These are phyloP conservation scores for Penicillium diatomitis DNA, from an alignment of 495 filamentous ascomycete genomes.

Conservation along the genomic window DNA sequence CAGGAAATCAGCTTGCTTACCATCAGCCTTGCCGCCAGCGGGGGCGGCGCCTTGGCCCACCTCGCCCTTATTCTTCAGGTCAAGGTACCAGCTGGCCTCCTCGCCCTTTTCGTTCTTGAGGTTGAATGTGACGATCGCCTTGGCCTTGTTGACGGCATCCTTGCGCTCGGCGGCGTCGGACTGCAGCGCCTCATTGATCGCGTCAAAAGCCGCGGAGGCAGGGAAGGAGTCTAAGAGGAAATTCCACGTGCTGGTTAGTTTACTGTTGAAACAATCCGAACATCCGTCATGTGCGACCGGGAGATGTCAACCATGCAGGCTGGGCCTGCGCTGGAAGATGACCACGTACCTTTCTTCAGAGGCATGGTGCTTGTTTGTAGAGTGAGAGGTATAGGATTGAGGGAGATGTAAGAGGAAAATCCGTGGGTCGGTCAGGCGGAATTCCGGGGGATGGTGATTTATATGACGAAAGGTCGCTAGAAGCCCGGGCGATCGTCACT, in stretches of 20 bases:
- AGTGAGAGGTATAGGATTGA: neutral
- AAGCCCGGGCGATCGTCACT: too few relatives aligned
- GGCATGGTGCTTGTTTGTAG: constrained; percentile 49
- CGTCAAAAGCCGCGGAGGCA: constrained; percentile 83
- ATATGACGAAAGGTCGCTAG: too few relatives aligned
- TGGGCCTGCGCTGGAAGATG: neutral
- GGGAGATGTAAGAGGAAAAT: neutral
- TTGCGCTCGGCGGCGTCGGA: constrained; percentile 65
- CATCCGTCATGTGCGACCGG: neutral
- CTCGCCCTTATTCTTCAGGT: constrained; percentile 80
- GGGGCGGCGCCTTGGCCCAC: constrained; percentile 67
- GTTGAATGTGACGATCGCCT: constrained; percentile 82
- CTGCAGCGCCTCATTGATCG: constrained; percentile 66
- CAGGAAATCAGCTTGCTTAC: constrained; percentile 46
- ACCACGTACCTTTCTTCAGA: constrained; percentile 64
- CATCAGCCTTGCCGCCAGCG: constrained; percentile 66
- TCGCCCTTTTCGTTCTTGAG: constrained; percentile 78
- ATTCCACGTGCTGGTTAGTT: constrained; percentile 5
- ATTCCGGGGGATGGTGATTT: too few relatives aligned
- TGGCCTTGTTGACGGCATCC: constrained; percentile 78
- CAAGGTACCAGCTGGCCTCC: constrained; percentile 84
- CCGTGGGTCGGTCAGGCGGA: too few relatives aligned
- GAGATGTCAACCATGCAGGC: neutral
- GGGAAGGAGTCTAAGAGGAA: constrained; percentile 68
- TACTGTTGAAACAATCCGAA: neutral